Percentiles rank a stretch among this genome's conserved stretches.
Evolutionary conservation across 176 grass and related monocot species (phyloP).

Genomic region (Paspalum vaginatum): DNA sequence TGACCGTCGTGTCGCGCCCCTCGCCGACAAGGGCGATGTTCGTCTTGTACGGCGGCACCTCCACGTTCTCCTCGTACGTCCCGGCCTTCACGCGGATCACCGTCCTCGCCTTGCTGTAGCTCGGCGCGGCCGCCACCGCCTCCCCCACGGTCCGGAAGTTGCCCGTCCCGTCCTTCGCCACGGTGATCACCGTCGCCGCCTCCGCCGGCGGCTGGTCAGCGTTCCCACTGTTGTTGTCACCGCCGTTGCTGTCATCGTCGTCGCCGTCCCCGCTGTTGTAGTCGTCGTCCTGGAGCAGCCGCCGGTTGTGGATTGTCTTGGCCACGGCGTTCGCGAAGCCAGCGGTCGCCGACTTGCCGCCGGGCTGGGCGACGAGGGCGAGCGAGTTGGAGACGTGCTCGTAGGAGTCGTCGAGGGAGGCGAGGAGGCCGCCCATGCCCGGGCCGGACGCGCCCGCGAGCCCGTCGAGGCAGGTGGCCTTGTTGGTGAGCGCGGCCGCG

Average conservation of each 20-base stretch:
- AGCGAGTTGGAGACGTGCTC: constrained; percentile 73
- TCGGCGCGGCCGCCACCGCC: constrained; percentile 64
- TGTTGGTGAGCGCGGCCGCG: constrained; percentile 67
- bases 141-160: constrained; percentile 66
- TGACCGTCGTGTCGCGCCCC: constrained; percentile 54
- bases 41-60: constrained; percentile 53
- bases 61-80: constrained; percentile 83
- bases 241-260: neutral
- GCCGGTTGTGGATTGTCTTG: constrained; percentile 31
- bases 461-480: constrained; percentile 67
- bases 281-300: constrained; percentile 38
- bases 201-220: neutral
- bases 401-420: constrained; percentile 63
- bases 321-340: constrained; percentile 18
- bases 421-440: constrained; percentile 29
- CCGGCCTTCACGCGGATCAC: constrained; percentile 67
- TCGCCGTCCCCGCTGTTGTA: neutral
- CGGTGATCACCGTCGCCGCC: constrained; percentile 50
- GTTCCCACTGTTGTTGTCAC: neutral
- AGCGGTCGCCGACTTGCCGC: neutral
- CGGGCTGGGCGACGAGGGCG: constrained; percentile 42
- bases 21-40: constrained; percentile 70
- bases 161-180: constrained; percentile 66
- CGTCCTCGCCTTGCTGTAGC: constrained; percentile 51
- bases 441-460: constrained; percentile 48